Evolutionary conservation across 108 stramenopile genomes (phyloP).

Genomic region (Fistulifera solaris): DNA sequence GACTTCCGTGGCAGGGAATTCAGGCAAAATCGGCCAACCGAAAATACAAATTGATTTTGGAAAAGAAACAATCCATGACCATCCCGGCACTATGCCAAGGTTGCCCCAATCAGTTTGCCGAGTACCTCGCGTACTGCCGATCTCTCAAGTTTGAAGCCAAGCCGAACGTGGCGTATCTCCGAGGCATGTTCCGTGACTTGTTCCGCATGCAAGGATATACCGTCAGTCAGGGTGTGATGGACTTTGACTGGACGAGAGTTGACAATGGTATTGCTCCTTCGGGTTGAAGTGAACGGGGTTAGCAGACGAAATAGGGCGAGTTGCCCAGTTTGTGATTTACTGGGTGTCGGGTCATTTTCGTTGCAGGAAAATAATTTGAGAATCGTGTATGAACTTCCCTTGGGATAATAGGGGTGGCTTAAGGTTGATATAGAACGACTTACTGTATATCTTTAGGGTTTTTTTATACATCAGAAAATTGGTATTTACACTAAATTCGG

Average conservation of each 20-base stretch:
- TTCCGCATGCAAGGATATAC: conserved; percentile 88
- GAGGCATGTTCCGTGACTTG: conserved; percentile 92
- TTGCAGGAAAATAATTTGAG: too few relatives aligned
- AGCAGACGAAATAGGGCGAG: too few relatives aligned
- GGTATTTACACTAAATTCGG: too few relatives aligned
- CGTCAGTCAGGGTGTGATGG: conserved; percentile 75
- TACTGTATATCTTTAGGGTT: too few relatives aligned
- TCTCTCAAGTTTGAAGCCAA: conserved; percentile 97
- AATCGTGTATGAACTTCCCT: too few relatives aligned
- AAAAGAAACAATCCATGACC: conserved; percentile 88
- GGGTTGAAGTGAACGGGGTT: too few relatives aligned
- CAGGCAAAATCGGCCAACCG: conserved; percentile 91
- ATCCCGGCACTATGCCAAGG: conserved; percentile 93
- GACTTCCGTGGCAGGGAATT: conserved; percentile 97
- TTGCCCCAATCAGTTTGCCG: conserved; percentile 95
- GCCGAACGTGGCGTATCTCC: conserved; percentile 96
- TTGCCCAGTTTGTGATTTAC: too few relatives aligned
- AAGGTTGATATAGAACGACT: too few relatives aligned
- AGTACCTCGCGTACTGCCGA: conserved; percentile 96
- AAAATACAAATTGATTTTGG: conserved; percentile 93
- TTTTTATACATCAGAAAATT: too few relatives aligned
- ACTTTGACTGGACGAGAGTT: conserved; percentile 87
- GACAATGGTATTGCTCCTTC: conserved; percentile 17
- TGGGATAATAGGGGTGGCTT: too few relatives aligned
- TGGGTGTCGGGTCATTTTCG: too few relatives aligned